A percentile compares a stretch with the other conserved stretches of the same genome.
Evolutionary conservation across 257 asterid genomes (phyloP).

Genomic region (Paraleonurus japonicus): DNA sequence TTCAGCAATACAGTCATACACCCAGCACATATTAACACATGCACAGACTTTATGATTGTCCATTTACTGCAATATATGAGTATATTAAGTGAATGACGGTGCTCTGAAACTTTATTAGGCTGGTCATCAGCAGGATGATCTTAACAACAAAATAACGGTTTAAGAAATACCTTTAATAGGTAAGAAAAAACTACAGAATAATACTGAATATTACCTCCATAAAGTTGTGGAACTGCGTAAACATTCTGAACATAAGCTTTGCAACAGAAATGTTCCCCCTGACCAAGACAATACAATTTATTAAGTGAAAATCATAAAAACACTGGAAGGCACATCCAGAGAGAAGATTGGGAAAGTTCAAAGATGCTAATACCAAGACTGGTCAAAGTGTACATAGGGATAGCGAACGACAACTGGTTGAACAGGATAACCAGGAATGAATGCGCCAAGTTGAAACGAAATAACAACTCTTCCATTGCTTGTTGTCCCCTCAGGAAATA

Average conservation of each 20-base stretch:
- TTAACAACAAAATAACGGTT: not conserved
- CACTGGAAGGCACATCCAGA: slow-evolving; percentile 2
- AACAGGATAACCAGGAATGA: slow-evolving; percentile 89
- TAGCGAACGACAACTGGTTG: slow-evolving; percentile 91
- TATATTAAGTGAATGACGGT: not conserved
- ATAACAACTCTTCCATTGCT: slow-evolving; percentile 87
- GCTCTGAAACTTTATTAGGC: not conserved
- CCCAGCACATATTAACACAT: not conserved
- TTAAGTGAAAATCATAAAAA: not conserved
- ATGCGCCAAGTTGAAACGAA: slow-evolving; percentile 97
- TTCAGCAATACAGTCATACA: slow-evolving; percentile 11
- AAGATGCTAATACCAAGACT: slow-evolving; percentile 70
- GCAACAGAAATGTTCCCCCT: slow-evolving; percentile 80
- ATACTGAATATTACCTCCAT: slow-evolving; percentile 68
- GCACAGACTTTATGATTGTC: not conserved
- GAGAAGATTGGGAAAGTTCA: not conserved
- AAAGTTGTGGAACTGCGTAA: slow-evolving; percentile 93
- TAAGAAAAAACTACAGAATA: not conserved
- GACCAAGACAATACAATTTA: slow-evolving; percentile 23
- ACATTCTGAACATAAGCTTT: slow-evolving; percentile 93
- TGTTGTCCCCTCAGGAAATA: slow-evolving; percentile 99
- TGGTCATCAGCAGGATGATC: not conserved
- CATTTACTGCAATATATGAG: not conserved
- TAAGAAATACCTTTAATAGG: not conserved
- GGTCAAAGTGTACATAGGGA: slow-evolving; percentile 96